phyloP scores from a whole-genome alignment of 1,284 basidiomycete species.

The Fistulinella cinereoalba region DNA sequence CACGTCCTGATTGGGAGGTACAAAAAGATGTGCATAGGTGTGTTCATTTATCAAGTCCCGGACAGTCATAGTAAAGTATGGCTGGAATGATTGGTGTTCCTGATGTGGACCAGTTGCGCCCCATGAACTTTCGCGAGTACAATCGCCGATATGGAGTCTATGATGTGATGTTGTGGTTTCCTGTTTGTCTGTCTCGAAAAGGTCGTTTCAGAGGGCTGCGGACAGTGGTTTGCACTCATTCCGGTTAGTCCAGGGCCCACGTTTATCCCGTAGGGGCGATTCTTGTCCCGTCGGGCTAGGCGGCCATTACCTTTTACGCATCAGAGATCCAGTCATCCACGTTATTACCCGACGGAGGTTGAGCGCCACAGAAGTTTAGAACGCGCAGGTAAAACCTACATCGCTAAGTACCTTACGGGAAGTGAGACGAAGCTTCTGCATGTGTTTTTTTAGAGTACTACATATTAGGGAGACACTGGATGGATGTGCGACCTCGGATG shows the following conservation, averaged over 20 bases:
- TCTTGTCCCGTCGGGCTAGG: conserved; percentile 1
- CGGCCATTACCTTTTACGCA: conserved; percentile 9
- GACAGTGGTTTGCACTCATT: not conserved
- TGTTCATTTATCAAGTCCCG: conserved; percentile 1
- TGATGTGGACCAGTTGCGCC: conserved; percentile 16
- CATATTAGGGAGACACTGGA: not conserved
- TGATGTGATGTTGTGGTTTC: no score
- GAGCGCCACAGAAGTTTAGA: conserved; percentile 2
- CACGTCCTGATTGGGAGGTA: not conserved
- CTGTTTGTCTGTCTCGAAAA: no score
- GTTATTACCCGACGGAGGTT: not conserved
- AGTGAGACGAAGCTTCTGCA: not conserved
- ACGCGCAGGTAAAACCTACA: not conserved
- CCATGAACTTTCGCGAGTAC: not conserved
- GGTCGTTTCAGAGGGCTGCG: not conserved
- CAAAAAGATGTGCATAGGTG: not conserved
- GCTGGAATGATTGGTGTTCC: not conserved
- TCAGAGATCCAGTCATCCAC: not conserved
- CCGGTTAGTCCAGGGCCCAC: not conserved
- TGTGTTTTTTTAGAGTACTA: not conserved
- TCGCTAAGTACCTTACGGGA: not conserved
- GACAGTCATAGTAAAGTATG: not conserved
- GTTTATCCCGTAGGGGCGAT: not conserved
- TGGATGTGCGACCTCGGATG: not conserved
- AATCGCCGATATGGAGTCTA: not conserved